These are phyloP conservation scores for Coemansia sp. DNA, from an alignment of 192 early-diverging fungal species.

Conservation along the genomic window DNA sequence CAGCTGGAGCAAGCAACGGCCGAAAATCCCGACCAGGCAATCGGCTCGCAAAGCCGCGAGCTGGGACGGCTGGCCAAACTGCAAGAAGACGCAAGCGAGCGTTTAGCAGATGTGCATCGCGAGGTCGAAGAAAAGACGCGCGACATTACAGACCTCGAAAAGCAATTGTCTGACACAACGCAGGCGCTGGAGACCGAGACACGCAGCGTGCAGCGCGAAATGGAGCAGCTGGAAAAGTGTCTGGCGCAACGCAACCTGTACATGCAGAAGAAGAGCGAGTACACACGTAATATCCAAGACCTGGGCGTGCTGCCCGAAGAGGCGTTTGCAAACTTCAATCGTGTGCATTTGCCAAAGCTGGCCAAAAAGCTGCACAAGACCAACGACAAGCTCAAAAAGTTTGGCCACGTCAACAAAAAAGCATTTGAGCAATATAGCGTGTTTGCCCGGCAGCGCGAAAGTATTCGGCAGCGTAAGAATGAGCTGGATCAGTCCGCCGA, in stretches of 20 bases:
- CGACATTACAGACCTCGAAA: constrained; percentile 53
- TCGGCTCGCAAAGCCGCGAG: constrained; percentile 41
- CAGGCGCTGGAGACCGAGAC: constrained; percentile 33
- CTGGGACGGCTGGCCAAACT: constrained; percentile 29
- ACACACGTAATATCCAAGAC: constrained; percentile 83
- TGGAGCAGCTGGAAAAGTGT: constrained; percentile 68
- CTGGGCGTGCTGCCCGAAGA: constrained; percentile 94
- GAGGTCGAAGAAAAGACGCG: constrained; percentile 46
- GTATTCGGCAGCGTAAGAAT: constrained; percentile 75
- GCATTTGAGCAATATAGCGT: constrained; percentile 96
- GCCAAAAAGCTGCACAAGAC: constrained; percentile 69
- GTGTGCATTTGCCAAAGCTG: constrained; percentile 55
- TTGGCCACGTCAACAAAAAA: constrained; percentile 96
- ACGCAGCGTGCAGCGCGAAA: constrained; percentile 32
- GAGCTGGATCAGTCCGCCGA: constrained; percentile 82
- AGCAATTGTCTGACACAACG: constrained; percentile 41
- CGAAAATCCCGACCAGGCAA: constrained; percentile 52
- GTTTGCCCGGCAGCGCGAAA: constrained; percentile 88
- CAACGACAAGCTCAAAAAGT: constrained; percentile 86
- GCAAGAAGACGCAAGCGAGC: constrained; percentile 30
- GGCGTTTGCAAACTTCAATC: constrained; percentile 67
- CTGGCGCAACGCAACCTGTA: constrained; percentile 69
- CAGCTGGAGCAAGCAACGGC: constrained; percentile 59
- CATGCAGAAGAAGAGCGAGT: constrained; percentile 84
- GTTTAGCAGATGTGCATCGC: constrained; percentile 32